Evolutionary conservation across 1,284 basidiomycete species (phyloP).

Genomic region (Chalciporus piperatoides): DNA sequence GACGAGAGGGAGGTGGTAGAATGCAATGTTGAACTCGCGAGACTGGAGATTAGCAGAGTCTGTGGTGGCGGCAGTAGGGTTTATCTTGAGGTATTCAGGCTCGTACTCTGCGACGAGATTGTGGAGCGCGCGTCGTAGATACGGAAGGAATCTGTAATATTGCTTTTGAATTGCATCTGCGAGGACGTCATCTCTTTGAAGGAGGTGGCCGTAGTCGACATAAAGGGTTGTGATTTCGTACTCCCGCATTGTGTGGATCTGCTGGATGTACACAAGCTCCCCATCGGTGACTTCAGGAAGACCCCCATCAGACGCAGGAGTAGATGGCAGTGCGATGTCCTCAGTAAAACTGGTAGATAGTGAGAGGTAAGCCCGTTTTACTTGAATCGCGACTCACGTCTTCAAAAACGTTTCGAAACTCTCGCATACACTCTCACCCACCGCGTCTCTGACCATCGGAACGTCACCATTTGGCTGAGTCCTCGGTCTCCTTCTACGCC

Average conservation of each 20-base stretch:
- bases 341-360: conserved; percentile 67
- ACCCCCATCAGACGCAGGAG: conserved; percentile 68
- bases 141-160: conserved; percentile 97
- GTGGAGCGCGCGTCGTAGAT: conserved; percentile 86
- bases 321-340: conserved; percentile 68
- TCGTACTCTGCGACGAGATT: conserved; percentile 86
- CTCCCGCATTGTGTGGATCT: conserved; percentile 91
- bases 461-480: conserved; percentile 61
- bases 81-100: conserved; percentile 92
- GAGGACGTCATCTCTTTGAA: conserved; percentile 87
- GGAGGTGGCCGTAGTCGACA: conserved; percentile 90
- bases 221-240: conserved; percentile 94
- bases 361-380: background rate
- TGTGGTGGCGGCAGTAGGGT: conserved; percentile 72
- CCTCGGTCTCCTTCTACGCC: conserved; percentile 45
- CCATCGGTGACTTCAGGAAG: conserved; percentile 54
- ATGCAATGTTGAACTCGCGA: conserved; percentile 93
- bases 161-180: conserved; percentile 91
- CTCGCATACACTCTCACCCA: conserved; percentile 90
- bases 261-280: conserved; percentile 81
- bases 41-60: conserved; percentile 85
- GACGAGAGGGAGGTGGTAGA: conserved; percentile 93
- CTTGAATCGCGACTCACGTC: conserved; percentile 54
- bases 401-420: conserved; percentile 90
- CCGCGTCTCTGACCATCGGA: conserved; percentile 85